Base-by-base conservation (phyloP, 768 basidiomycete genomes). In the Nidularia pulvinata region DNA sequence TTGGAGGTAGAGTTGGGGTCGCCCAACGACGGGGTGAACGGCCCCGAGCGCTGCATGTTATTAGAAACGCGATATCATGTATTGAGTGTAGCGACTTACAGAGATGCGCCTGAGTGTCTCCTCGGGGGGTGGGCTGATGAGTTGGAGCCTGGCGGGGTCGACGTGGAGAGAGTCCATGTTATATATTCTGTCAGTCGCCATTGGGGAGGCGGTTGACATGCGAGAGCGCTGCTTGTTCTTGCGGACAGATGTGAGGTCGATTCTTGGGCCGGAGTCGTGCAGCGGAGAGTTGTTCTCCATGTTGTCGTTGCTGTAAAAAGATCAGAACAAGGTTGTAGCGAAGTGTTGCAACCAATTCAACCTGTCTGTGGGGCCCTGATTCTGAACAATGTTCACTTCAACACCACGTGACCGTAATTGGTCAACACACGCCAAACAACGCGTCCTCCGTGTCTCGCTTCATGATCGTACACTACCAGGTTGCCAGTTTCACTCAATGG, bases 101-200 rank as follows among this genome's bases (percentile, higher is more conserved):
- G 60, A 59, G 16, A 61, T 54, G 36, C 62, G 59, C 51, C 69
- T 64, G 7, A 84, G 63, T 1, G 68, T 70, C 57, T 87, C 85
- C 57, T 87, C 85, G 1, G 85, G 85, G 2, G 85, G 85, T 1
- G 84, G 85, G 58, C 84, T 85, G 55, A 87, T 83, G 42, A 72
- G 62, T 56, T 71, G 67, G 54, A 67, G 59, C 61, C 71, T 54
- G 25, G 64, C 59, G 45, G 62, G 60, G 42, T 61, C 66, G 6
- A 63, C 48, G 11, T 3, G 46, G 25, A 30, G 25, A 33, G 35
- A 53, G 19, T 14, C 53, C 0, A 53, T 48, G 34, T 64, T 66
- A 46, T 51, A 58, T 7, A 59, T 34, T 22, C 58, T 49, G 51
- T 63, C 58, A n/a, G 54, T 54, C 7, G 62, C 46, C 64, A 67